Evolutionary conservation across 2,329 filamentous ascomycete species (phyloP).

Genomic region (Paecilomyces sp.): DNA sequence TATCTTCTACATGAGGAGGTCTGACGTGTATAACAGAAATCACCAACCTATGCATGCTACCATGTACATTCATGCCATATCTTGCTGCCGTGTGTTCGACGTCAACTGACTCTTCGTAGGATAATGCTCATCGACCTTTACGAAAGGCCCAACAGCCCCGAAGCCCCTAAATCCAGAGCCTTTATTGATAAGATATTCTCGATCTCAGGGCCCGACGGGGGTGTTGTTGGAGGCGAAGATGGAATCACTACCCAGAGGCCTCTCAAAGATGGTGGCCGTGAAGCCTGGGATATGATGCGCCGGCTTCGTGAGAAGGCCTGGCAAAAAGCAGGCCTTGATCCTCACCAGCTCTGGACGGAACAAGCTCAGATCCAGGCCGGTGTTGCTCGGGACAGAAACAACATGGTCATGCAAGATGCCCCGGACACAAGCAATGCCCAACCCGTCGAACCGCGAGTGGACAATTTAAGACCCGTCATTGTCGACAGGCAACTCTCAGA

Average conservation of each 20-base stretch:
- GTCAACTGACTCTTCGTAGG: constrained; percentile 14
- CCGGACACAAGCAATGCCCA: not conserved
- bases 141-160: constrained; percentile 38
- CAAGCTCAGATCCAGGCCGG: constrained; percentile 36
- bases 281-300: constrained; percentile 44
- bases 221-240: constrained; percentile 40
- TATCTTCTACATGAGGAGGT: not conserved
- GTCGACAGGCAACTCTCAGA: constrained; percentile 16
- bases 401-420: constrained; percentile 4
- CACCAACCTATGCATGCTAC: constrained; percentile 40
- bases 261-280: constrained; percentile 40
- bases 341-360: constrained; percentile 40
- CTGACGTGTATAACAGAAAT: constrained; percentile 19
- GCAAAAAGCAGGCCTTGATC: constrained; percentile 42
- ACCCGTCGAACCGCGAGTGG: not conserved
- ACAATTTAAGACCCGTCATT: constrained; percentile 1
- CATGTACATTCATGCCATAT: constrained; percentile 19
- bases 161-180: constrained; percentile 38
- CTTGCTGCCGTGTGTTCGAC: not conserved
- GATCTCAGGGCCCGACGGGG: constrained; percentile 37
- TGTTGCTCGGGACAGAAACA: constrained; percentile 9
- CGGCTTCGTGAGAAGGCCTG: constrained; percentile 41
- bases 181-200: constrained; percentile 42
- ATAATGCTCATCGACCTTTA: constrained; percentile 45
- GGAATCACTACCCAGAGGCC: constrained; percentile 37